Evolutionary conservation across 805 yeast genomes (phyloP).

Genomic region (Starmerella sirachaensis): DNA sequence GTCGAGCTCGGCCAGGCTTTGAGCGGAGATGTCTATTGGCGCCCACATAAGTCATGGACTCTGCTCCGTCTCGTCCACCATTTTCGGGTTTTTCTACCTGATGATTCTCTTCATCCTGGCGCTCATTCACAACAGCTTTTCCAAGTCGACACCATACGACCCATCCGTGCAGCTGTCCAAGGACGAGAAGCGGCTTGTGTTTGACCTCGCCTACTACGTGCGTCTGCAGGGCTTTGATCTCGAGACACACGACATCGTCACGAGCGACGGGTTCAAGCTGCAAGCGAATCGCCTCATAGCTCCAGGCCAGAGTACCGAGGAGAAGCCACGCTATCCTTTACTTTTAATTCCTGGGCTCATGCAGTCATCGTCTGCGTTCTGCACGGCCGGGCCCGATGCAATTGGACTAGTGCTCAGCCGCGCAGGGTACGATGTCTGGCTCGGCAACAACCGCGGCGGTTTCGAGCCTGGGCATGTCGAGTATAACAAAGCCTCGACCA

Average conservation of each 20-base stretch:
- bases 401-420: conserved; percentile 57
- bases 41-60: too few species aligned
- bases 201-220: conserved; percentile 59
- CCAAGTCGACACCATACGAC: conserved; percentile 9
- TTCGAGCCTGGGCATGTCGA: conserved; percentile 56
- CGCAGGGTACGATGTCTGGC: conserved; percentile 85
- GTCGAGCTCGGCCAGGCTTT: too few species aligned
- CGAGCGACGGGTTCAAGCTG: conserved; percentile 72
- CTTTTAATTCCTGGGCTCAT: conserved; percentile 75
- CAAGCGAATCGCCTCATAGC: conserved; percentile 46
- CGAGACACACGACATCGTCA: conserved; percentile 46
- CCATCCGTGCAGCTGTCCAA: conserved; percentile 22
- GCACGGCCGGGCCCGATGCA: conserved; percentile 72
- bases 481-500: conserved; percentile 33
- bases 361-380: conserved; percentile 75
- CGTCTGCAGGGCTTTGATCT: conserved; percentile 47
- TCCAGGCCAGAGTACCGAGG: conserved; percentile 4
- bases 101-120: conserved; percentile 22
- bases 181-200: conserved; percentile 32
- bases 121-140: conserved; percentile 7
- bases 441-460: conserved; percentile 86
- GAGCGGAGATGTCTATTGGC: too few species aligned
- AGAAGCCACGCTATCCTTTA: conserved; percentile 44
- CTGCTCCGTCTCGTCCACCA: conserved; percentile 19
- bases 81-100: conserved; percentile 22